These are phyloP conservation scores for Acacia pycnantha DNA, from an alignment of 331 rosid genomes.

Conservation along the genomic window DNA sequence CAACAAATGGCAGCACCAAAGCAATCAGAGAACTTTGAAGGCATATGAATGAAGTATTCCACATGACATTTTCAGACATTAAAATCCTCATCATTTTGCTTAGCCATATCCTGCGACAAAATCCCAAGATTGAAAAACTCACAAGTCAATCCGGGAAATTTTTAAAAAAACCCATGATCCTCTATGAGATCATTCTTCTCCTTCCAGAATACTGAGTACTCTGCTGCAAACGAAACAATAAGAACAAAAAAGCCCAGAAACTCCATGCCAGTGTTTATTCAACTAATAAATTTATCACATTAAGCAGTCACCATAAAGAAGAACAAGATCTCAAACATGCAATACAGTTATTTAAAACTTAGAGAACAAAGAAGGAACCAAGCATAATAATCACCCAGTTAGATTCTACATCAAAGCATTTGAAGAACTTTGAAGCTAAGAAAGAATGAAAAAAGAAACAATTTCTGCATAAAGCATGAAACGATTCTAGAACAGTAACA, in stretches of 20 bases:
- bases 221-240: not conserved
- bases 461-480: not conserved
- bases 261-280: not conserved
- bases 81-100: conserved; percentile 54
- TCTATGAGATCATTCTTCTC: not conserved
- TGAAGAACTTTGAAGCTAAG: not conserved
- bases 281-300: not conserved
- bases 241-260: not conserved
- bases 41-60: conserved; percentile 40
- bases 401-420: not conserved
- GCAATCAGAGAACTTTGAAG: conserved; percentile 90
- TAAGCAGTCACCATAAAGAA: not conserved
- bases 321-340: not conserved
- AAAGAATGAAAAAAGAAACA: not conserved
- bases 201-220: not conserved
- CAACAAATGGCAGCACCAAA: not conserved
- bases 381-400: not conserved
- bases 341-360: not conserved
- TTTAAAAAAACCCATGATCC: too few relatives aligned
- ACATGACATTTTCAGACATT: conserved; percentile 46
- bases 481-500: not conserved
- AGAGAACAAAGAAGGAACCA: not conserved
- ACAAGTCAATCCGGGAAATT: not conserved
- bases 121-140: not conserved
- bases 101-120: conserved; percentile 19